Evolutionary conservation across 2,329 filamentous ascomycete genomes (phyloP).

Genomic region (Verticillium klebahnii): DNA sequence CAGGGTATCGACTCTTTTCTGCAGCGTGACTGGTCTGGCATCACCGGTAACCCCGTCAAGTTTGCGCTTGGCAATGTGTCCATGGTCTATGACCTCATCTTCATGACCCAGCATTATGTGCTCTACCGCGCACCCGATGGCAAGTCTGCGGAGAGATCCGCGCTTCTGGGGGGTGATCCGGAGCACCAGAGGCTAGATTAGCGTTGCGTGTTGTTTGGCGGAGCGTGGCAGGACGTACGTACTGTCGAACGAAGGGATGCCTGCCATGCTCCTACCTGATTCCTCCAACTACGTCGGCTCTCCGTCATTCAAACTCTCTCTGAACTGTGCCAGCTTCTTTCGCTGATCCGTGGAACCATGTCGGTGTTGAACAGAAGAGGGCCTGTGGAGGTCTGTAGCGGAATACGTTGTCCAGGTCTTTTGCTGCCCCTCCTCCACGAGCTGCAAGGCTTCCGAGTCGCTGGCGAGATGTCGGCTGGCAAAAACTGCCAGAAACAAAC

Average conservation of each 20-base stretch:
- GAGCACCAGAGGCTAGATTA: slow-evolving; percentile 15
- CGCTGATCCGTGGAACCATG: too few species aligned
- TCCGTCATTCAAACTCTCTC: too few species aligned
- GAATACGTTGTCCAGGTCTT: background rate
- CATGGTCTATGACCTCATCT: slow-evolving; percentile 80
- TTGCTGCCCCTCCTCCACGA: background rate
- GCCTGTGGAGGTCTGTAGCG: too few species aligned
- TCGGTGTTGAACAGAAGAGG: too few species aligned
- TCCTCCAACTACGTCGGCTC: too few species aligned
- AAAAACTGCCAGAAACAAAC: background rate
- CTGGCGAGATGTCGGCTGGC: background rate
- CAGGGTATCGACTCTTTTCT: slow-evolving; percentile 80
- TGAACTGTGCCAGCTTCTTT: too few species aligned
- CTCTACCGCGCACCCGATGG: slow-evolving; percentile 49
- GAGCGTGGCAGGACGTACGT: background rate
- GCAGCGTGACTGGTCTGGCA: slow-evolving; percentile 81
- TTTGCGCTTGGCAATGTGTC: slow-evolving; percentile 80
- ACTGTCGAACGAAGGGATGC: too few species aligned
- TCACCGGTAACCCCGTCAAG: slow-evolving; percentile 90
- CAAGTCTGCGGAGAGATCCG: slow-evolving; percentile 13
- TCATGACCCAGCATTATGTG: slow-evolving; percentile 84
- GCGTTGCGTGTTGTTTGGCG: background rate
- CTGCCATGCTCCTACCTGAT: too few species aligned
- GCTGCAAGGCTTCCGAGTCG: background rate
- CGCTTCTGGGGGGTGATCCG: slow-evolving; percentile 10